phyloP scores from a whole-genome alignment of 129 eudicot genomes.

The Flaveria ramosissima region DNA sequence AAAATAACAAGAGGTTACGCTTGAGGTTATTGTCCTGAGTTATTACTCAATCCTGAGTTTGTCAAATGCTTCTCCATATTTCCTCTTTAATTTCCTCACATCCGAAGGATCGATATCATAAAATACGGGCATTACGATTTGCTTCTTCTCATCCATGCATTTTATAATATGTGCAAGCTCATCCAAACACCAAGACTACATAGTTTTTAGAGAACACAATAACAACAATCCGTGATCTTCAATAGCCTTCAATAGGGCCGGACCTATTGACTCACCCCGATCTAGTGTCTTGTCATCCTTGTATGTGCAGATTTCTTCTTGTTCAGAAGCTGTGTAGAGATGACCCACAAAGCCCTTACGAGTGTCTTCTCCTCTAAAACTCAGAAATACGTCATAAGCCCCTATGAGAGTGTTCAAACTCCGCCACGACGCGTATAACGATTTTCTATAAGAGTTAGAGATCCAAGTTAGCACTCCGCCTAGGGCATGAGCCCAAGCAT shows the following conservation, averaged over 20 bases:
- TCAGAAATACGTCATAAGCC: neutral
- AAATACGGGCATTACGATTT: neutral
- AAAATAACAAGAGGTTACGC: too few species aligned
- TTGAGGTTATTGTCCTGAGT: too few species aligned
- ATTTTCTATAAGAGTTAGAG: too few species aligned
- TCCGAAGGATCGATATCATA: neutral
- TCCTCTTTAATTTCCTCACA: neutral
- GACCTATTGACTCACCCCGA: neutral
- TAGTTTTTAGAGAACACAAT: conserved; percentile 3
- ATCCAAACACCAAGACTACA: conserved; percentile 4
- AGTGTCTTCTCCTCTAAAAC: conserved; percentile 13
- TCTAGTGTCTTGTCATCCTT: neutral
- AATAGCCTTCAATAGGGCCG: neutral
- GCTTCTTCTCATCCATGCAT: neutral
- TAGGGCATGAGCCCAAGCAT: too few species aligned
- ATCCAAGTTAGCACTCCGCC: too few species aligned
- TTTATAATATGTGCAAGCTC: neutral
- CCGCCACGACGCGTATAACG: too few species aligned
- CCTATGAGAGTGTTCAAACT: too few species aligned
- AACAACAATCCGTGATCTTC: neutral
- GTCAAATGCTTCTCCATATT: neutral
- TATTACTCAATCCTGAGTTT: neutral
- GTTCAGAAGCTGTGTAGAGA: neutral
- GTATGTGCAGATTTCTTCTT: neutral
- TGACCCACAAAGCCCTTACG: neutral